Evolutionary conservation across 441 rosid genomes (phyloP), one percentile per base, ranked within the genome.

Genomic region (Populus tomentosa): DNA sequence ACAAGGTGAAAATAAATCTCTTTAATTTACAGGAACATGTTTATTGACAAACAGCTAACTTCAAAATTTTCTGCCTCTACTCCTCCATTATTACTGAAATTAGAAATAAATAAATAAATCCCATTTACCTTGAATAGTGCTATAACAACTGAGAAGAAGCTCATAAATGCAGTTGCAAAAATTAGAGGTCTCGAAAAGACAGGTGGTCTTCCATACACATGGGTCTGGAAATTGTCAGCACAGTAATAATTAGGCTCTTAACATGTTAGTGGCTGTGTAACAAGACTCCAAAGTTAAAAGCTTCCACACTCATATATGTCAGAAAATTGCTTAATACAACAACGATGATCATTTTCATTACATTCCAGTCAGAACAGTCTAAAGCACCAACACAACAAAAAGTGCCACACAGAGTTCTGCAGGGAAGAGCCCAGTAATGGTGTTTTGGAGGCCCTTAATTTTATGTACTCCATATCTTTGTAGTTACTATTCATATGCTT

Each of bases 101-200:
- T 68, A 38, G 20, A 65, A 40, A 21, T 10, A 9, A 35, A 63
- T n/a, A 26, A 42, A 53, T 53, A 53, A 53, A 53, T 53, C n/a
- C 23, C 35, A 70, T 32, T 78, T 85, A 94, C 99, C 98, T 95
- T 95, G 80, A 95, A 95, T 78, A 95, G 82, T 65, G 99, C 99
- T 28, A 95, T 95, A 61, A 95, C 99, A 14, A 94, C 90, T 14
- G 98, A 94, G 88, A 95, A 94, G 89, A 95, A 95, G 89, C 98
- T 90, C 98, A 95, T 95, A 86, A 95, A 94, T 67, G 93, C 95
- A 75, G 97, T 92, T 26, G 99, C 98, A 71, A 95, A 95, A 18
- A 92, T 92, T 71, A 95, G 83, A 56, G 99, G 94, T 80, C 89
- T 88, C 0, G 98, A 83, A 81, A 94, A 82, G 72, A 84, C 74